These are phyloP conservation scores for Daldinia childiae DNA, from an alignment of 495 filamentous ascomycete species.

Conservation along the genomic window DNA sequence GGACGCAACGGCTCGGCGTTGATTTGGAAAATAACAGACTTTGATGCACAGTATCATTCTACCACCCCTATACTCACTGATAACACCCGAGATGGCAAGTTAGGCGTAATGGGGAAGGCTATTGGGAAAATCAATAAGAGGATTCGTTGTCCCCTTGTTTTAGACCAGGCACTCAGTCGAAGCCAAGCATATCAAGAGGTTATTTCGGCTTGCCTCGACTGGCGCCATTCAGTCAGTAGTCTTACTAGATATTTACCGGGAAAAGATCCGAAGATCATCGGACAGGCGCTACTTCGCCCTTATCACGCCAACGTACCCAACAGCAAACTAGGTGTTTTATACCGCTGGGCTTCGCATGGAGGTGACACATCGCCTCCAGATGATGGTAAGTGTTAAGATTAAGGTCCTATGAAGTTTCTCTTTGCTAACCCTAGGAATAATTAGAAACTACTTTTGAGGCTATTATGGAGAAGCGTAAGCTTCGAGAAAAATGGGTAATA, in stretches of 20 bases:
- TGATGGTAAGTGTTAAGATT: background rate
- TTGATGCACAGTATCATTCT: background rate
- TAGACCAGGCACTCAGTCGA: background rate
- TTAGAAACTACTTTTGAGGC: background rate
- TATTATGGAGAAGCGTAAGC: background rate
- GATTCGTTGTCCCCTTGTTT: background rate
- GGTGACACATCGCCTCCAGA: background rate
- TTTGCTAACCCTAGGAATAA: background rate
- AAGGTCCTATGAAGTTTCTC: background rate
- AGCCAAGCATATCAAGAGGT: background rate
- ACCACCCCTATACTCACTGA: background rate
- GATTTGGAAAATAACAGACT: background rate
- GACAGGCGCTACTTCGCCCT: background rate
- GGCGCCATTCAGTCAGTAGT: background rate
- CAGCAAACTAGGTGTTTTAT: background rate
- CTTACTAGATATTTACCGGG: background rate
- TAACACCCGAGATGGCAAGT: background rate
- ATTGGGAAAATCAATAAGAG: background rate
- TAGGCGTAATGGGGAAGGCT: background rate
- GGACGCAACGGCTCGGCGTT: background rate
- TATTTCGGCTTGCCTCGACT: background rate
- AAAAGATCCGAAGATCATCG: background rate
- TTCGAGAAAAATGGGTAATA: background rate
- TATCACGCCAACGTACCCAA: background rate
- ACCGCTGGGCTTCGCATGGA: background rate